Base-by-base conservation (phyloP, 106 monocot species). In the Agapanthus africanus region DNA sequence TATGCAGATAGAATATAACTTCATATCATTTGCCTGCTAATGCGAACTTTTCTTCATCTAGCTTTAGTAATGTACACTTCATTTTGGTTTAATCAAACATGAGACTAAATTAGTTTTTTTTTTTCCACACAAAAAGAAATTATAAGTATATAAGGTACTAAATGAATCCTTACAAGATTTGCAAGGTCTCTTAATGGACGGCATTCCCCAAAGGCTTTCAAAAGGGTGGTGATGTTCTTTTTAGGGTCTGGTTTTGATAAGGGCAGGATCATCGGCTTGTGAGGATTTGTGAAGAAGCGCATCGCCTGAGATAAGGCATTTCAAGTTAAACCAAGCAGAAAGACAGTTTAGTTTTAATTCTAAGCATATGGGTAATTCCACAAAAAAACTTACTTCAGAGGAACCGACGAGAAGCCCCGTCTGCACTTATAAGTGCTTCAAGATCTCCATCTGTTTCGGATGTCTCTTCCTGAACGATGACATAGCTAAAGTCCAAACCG, bases 401-500 rank as follows among this genome's bases (percentile, higher is more conserved):
- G 88, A 25, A 82, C 37, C 25, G 88, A 72, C 59, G 87, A 66
- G 95, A 84, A 71, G 82, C 61, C 31, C 80, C 87, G 27, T 87
- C 88, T 11, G 64, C 26, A 30, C 76, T 80, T 31, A 71, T 75
- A 40, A 80, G 7, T 15, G 79, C 70, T 32, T 80, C 71, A 15
- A 82, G 35, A 65, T 86, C 88, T n/a, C n/a, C n/a, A 40, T 81
- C 91, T 50, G 77, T 77, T 54, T 88, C 88, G 32, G 60, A 22
- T 30, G 38, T 41, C 23, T 95, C 86, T 78, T 88, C 95, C 57
- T 86, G 91, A 40, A 71, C 84, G 49, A 73, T 76, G 23, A 95
- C 95, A 76, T 78, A 91, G 73, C 95, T 91, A 75, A 95, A 95
- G 79, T 95, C 95, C 95, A 95, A 91, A 13, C 95, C 95, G 40